Conservation (phyloP, 208 protist species). For the Leptomonas seymouri region DNA sequence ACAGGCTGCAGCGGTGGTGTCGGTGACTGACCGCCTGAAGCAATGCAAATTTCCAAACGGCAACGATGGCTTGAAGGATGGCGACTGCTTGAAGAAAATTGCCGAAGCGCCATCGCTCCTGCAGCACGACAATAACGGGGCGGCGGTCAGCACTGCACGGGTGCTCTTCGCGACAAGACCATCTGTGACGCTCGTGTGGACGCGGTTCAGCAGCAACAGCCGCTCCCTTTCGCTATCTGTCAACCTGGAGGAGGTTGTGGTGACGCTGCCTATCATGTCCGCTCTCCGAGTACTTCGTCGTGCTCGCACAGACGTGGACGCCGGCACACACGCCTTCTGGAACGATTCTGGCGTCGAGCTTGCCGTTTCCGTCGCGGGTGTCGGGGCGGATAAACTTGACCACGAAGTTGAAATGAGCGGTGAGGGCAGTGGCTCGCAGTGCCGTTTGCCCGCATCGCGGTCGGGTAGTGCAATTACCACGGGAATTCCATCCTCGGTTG, state of each 20-base stretch:
- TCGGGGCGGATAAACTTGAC: not conserved
- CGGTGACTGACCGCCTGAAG: conserved; percentile 10
- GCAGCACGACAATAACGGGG: too few relatives aligned
- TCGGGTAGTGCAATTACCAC: not conserved
- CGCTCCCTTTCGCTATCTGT: conserved; percentile 24
- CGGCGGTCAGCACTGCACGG: conserved; percentile 6
- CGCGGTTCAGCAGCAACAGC: conserved; percentile 21
- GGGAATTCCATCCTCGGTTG: not conserved
- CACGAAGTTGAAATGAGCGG: not conserved
- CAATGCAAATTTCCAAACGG: not conserved
- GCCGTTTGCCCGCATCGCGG: not conserved
- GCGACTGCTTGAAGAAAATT: not conserved
- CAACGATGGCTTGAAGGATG: not conserved
- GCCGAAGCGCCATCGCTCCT: too few relatives aligned
- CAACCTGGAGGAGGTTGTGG: conserved; percentile 12
- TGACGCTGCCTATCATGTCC: conserved; percentile 19
- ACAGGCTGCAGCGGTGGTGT: conserved; percentile 15
- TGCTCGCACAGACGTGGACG: not conserved
- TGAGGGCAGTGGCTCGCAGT: not conserved
- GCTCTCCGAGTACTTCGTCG: conserved; percentile 7
- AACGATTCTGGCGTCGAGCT: conserved; percentile 29
- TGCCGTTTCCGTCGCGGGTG: not conserved
- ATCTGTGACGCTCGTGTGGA: conserved; percentile 7
- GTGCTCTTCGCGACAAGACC: conserved; percentile 25
- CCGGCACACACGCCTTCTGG: conserved; percentile 3